Percentiles rank a stretch among this genome's conserved stretches.
These are phyloP conservation scores for Cytidiella melzeri DNA, from an alignment of 768 basidiomycete species.

Conservation along the genomic window DNA sequence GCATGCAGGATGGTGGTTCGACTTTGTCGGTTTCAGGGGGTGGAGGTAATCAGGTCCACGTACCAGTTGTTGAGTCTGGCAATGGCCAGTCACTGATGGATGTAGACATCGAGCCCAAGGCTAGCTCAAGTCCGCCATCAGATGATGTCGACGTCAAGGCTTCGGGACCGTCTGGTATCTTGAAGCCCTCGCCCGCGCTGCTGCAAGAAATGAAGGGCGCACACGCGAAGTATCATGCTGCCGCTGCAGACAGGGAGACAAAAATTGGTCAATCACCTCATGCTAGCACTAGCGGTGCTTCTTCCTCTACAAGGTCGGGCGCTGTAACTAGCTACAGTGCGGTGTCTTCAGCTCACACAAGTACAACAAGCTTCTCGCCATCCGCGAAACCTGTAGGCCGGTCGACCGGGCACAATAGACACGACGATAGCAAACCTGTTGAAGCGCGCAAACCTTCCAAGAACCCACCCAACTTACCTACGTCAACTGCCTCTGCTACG, in stretches of 20 bases:
- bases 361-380: no score
- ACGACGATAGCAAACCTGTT: no score
- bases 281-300: neutral
- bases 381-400: no score
- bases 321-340: neutral
- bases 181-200: constrained; percentile 15
- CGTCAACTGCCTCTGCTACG: no score
- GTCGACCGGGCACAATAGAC: no score
- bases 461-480: no score
- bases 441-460: no score
- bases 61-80: constrained; percentile 18
- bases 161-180: neutral
- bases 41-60: constrained; percentile 14
- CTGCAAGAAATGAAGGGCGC: constrained; percentile 20
- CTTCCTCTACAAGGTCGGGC: neutral
- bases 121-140: no score
- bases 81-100: constrained; percentile 21
- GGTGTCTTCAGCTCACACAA: neutral
- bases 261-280: no score
- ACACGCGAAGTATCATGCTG: constrained; percentile 4
- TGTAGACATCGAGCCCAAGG: constrained; percentile 13
- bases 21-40: constrained; percentile 16
- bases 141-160: neutral
- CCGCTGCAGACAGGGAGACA: no score
- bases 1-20: constrained; percentile 2